phyloP scores from a whole-genome alignment of 2,329 filamentous ascomycete species.

The Mycosphaerella sp. region DNA sequence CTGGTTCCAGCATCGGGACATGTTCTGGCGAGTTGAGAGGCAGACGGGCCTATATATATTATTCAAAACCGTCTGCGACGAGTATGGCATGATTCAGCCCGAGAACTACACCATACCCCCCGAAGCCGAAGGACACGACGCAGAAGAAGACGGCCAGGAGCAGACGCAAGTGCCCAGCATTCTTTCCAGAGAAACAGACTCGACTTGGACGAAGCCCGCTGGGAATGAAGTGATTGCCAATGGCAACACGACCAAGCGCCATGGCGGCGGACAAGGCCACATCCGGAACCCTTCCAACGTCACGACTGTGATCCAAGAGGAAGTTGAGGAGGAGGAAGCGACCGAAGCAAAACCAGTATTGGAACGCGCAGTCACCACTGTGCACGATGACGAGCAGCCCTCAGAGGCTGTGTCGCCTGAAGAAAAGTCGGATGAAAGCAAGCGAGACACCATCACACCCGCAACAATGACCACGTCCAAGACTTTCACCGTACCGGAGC shows the following conservation, averaged over 20 bases:
- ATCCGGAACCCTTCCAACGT: conserved; percentile 66
- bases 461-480: not conserved
- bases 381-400: conserved; percentile 14
- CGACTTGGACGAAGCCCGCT: conserved; percentile 23
- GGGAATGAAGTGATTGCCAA: conserved; percentile 46
- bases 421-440: conserved; percentile 8
- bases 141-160: conserved; percentile 24
- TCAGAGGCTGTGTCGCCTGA: conserved; percentile 46
- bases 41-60: conserved; percentile 90
- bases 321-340: conserved; percentile 56
- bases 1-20: conserved; percentile 93
- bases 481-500: not conserved
- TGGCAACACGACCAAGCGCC: conserved; percentile 69
- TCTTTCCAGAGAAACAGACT: conserved; percentile 14
- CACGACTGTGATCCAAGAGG: conserved; percentile 73
- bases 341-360: conserved; percentile 17
- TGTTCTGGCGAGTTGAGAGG: conserved; percentile 90
- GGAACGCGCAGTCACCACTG: conserved; percentile 24
- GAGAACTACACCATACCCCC: conserved; percentile 95
- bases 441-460: conserved; percentile 1
- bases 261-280: conserved; percentile 52
- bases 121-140: conserved; percentile 79
- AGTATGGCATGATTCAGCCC: conserved; percentile 78
- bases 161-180: conserved; percentile 13
- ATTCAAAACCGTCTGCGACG: conserved; percentile 95